Evolutionary conservation across 2,329 filamentous ascomycete genomes (phyloP), one percentile per base, ranked within the genome.

Genomic region (Talaromyces marneffei): DNA sequence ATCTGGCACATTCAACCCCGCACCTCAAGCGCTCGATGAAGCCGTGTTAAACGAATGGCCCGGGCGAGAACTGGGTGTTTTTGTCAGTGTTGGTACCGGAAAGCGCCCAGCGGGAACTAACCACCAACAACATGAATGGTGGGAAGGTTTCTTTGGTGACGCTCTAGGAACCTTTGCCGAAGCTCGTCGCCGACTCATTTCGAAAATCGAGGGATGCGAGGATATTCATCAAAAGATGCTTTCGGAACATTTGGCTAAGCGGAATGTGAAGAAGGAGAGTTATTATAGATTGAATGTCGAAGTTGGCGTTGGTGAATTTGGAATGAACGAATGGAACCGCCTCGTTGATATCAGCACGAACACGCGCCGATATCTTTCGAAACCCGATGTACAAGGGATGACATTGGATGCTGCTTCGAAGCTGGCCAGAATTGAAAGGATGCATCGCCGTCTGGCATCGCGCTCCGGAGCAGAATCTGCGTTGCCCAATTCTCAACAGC

Each of bases 241-340:
- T 62, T 86, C 85, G 62, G 89, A 95, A 53, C 85, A 92, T 66
- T 80, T 97, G 23, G 78, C 84, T 6, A 89, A 87, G 72, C 86
- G 92, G 35, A 86, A 88, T 27, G 90, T 97, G 63, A 92, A 89
- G 68, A 84, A 85, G 57, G 92, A 97, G 62, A 91, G 95, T 73
- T 99, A 99, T 78, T 96, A 92, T 74, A 89, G 94, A 7, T 80
- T 97, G n/a, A 99, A 99, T 66, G 94, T 97, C 42, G 92, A 97
- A 71, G 87, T 96, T 16, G 94, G 93, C 1, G 92, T 97, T 2
- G 92, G 93, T 58, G 94, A 97, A 71, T 97, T 97, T 73, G 93
- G 90, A 57, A 97, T 99, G 92, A 99, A 97, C 72, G 94, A 97
- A 73, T 99, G 94, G 94, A 85, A 91, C 69, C 86, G 92, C 3